Percentiles rank a stretch among this genome's conserved stretches.
phyloP scores from a whole-genome alignment of 2,329 filamentous ascomycete species.

The Xylariales sp. region DNA sequence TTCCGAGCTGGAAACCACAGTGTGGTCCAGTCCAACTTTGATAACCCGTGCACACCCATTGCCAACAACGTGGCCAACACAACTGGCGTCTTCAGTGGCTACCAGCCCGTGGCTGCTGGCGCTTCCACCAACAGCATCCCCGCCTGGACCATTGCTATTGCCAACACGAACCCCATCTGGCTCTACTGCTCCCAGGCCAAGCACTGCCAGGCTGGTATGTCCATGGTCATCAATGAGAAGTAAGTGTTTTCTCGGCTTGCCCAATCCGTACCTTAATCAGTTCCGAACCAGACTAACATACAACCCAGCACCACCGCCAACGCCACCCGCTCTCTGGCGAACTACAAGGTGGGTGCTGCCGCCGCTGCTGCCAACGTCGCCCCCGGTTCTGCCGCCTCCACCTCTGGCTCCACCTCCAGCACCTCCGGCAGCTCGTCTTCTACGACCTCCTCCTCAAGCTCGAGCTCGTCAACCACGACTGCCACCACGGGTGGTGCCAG shows the following conservation, averaged over 20 bases:
- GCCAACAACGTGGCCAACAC: slow-evolving; percentile 43
- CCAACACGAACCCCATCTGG: slow-evolving; percentile 69
- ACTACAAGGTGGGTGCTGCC: slow-evolving; percentile 40
- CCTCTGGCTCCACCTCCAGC: slow-evolving; percentile 15
- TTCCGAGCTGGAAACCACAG: slow-evolving; percentile 71
- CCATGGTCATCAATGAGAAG: slow-evolving; percentile 72
- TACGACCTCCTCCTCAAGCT: slow-evolving; percentile 7
- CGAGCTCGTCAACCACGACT: no score
- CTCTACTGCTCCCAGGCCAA: slow-evolving; percentile 70
- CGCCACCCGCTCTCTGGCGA: slow-evolving; percentile 43
- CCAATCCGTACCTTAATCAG: slow-evolving; percentile 3
- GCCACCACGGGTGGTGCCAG: slow-evolving; percentile 13
- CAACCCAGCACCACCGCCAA: slow-evolving; percentile 42
- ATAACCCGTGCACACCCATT: slow-evolving; percentile 64
- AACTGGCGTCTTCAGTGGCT: slow-evolving; percentile 61
- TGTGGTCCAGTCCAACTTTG: slow-evolving; percentile 72
- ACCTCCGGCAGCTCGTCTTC: slow-evolving; percentile 5
- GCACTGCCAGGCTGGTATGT: slow-evolving; percentile 74
- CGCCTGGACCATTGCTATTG: slow-evolving; percentile 68
- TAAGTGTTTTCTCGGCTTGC: slow-evolving; percentile 32
- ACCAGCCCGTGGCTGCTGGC: slow-evolving; percentile 57
- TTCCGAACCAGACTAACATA: neutral
- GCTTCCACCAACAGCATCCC: slow-evolving; percentile 47
- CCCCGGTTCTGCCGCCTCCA: slow-evolving; percentile 11
- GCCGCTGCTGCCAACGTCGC: slow-evolving; percentile 25